Evolutionary conservation across 192 early-diverging fungal species (phyloP).

Genomic region (Linnemannia hyalina): DNA sequence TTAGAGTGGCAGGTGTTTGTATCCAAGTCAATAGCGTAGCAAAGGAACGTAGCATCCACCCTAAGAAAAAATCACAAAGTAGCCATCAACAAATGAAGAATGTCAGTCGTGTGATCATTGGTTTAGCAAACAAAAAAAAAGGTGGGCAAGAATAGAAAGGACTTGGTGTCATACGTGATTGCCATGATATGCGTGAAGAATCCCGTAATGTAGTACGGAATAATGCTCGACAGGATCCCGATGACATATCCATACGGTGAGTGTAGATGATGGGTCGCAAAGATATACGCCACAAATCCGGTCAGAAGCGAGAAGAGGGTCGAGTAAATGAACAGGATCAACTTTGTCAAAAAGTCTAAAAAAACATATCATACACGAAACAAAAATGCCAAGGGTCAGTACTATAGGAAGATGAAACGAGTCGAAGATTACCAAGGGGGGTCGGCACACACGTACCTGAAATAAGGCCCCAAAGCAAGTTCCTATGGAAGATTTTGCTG

Average conservation of each 20-base stretch:
- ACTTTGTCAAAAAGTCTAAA: slow-evolving; percentile 66
- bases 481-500: slow-evolving; percentile 81
- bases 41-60: slow-evolving; percentile 83
- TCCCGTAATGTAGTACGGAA: slow-evolving; percentile 75
- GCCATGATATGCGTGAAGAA: slow-evolving; percentile 80
- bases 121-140: not conserved
- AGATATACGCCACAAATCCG: slow-evolving; percentile 72
- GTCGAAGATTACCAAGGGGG: too few species aligned
- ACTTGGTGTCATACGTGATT: slow-evolving; percentile 71
- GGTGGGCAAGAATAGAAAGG: not conserved
- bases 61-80: slow-evolving; percentile 45
- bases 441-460: slow-evolving; percentile 53
- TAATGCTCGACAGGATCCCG: slow-evolving; percentile 67
- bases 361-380: not conserved
- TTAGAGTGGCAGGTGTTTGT: slow-evolving; percentile 64
- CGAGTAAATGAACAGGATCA: slow-evolving; percentile 72
- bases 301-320: slow-evolving; percentile 66
- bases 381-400: not conserved
- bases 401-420: not conserved
- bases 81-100: not conserved
- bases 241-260: slow-evolving; percentile 76
- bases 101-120: not conserved
- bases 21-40: slow-evolving; percentile 86
- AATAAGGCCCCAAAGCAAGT: slow-evolving; percentile 75
- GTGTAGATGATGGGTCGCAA: slow-evolving; percentile 65